Base-by-base conservation (phyloP, 306 rosid species). In the Albizia julibrissin region DNA sequence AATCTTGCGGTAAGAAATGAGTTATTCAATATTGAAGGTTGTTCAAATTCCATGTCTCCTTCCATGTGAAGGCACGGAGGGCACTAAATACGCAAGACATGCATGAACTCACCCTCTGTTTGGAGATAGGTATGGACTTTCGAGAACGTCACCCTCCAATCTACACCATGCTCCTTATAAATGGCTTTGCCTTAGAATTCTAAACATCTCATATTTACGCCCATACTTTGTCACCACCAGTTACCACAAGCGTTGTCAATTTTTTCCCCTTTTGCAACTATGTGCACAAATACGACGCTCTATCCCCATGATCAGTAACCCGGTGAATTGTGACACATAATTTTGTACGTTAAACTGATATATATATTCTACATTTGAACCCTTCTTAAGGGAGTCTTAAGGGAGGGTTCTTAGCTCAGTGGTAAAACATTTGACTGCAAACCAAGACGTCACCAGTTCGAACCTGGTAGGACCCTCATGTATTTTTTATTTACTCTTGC, bases 351-450 rank as follows among this genome's bases (percentile, higher is more conserved):
- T n/a, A n/a, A n/a, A n/a, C n/a, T n/a, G n/a, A n/a, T n/a, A 31
- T 31, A 0, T 31, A 31, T 33, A 33, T 33, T 33, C 4, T 33
- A 4, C 0, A 33, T 4, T 33, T 3, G 0, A 4, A 33, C 37
- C 33, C 33, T n/a, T n/a, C n/a, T n/a, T n/a, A n/a, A n/a, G n/a
- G n/a, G n/a, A n/a, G n/a, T n/a, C n/a, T n/a, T n/a, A n/a, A n/a
- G n/a, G n/a, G n/a, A n/a, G n/a, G 75, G 75, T 71, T 58, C 58
- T 43, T 44, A 43, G 75, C 75, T 71, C 58, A 43, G 75, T 43
- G 75, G 75, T 44, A 71, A 58, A 71, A 58, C 58, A 71, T 71
- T 71, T 71, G 75, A 44, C 75, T 71, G 75, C 75, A 71, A 58
- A 71, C 44, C 75, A 71, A 71, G 22, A 43, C 58, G 58, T 70